A percentile compares a stretch with the other conserved stretches of the same genome.
Evolutionary conservation across 805 yeast genomes (phyloP).

Genomic region (Tetrapisispora phaffii): DNA sequence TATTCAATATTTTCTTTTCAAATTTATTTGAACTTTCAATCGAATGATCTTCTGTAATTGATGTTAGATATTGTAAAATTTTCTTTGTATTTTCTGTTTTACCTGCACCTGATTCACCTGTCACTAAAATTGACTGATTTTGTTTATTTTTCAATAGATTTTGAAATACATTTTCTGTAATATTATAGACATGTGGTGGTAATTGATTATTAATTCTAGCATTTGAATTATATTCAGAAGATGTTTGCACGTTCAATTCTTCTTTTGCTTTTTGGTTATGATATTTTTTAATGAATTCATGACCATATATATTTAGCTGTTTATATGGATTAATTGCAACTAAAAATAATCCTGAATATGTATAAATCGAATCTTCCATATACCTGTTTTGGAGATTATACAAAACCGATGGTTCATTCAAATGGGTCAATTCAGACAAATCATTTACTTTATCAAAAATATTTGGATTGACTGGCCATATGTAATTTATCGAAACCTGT

Average conservation of each 20-base stretch:
- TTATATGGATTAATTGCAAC: constrained; percentile 94
- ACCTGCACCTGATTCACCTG: constrained; percentile 99
- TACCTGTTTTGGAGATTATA: constrained; percentile 74
- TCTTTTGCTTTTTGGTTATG: constrained; percentile 31
- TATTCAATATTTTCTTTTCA: constrained; percentile 79
- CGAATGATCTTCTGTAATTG: constrained; percentile 41
- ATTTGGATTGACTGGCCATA: constrained; percentile 60
- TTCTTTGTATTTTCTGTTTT: constrained; percentile 96
- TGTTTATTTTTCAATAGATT: constrained; percentile 56
- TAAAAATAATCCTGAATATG: constrained; percentile 88
- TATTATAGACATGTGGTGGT: constrained; percentile 81
- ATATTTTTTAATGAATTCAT: constrained; percentile 46
- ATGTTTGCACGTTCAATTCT: neutral
- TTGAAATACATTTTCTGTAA: constrained; percentile 77
- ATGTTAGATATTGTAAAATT: constrained; percentile 82
- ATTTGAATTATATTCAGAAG: neutral
- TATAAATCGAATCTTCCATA: constrained; percentile 68
- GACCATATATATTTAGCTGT: constrained; percentile 55
- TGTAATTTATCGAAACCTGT: constrained; percentile 28
- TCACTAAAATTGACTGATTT: constrained; percentile 88
- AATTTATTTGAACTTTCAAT: constrained; percentile 34
- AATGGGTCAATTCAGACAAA: constrained; percentile 89
- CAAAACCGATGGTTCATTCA: constrained; percentile 93
- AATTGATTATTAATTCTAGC: neutral
- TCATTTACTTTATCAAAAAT: constrained; percentile 86